Conservation (phyloP, 495 filamentous ascomycete species). For the Penicillium turbatum region DNA sequence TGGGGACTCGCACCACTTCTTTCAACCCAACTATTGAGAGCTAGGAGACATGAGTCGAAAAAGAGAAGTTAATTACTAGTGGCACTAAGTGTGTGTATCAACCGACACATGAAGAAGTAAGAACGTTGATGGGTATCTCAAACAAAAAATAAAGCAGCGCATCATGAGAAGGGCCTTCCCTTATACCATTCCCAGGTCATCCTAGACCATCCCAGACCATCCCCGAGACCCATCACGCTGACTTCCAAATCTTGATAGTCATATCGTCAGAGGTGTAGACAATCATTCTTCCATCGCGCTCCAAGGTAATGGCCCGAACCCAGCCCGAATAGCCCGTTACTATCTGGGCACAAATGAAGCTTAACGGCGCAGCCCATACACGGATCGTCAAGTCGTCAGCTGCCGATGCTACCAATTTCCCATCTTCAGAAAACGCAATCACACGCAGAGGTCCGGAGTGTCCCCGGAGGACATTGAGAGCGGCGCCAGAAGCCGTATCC, state of each 20-base stretch:
- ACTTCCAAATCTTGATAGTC: slow-evolving; percentile 9
- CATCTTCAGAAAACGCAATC: background rate
- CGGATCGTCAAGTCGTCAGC: slow-evolving; percentile 8
- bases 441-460: slow-evolving; percentile 5
- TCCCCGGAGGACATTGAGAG: background rate
- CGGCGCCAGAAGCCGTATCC: slow-evolving; percentile 13
- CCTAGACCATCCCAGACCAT: background rate
- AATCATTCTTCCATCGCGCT: background rate
- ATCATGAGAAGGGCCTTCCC: background rate
- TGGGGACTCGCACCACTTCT: too few species aligned
- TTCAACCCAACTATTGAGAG: background rate
- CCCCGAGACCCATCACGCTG: background rate
- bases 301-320: slow-evolving; percentile 4
- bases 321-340: slow-evolving; percentile 6
- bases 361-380: background rate
- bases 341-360: background rate
- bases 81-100: background rate
- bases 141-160: slow-evolving; percentile 1
- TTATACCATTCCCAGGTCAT: background rate
- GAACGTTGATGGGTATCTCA: slow-evolving; percentile 9
- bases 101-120: background rate
- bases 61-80: background rate
- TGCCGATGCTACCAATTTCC: background rate
- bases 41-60: background rate
- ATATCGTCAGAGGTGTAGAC: slow-evolving; percentile 9